Evolutionary conservation across 768 basidiomycete species (phyloP).

Genomic region (Hypholoma fasciculare): DNA sequence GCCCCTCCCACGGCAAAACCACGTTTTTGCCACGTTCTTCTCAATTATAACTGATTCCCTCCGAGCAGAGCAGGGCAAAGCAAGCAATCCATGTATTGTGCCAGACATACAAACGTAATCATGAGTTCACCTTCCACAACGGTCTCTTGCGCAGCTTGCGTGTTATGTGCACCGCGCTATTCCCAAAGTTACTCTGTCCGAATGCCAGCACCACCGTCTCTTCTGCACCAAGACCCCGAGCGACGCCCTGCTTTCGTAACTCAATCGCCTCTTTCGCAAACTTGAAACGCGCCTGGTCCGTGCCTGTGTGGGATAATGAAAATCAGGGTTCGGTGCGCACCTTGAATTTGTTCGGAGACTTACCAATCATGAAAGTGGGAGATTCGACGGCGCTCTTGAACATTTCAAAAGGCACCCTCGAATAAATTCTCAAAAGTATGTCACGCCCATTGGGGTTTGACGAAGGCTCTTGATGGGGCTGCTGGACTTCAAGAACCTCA

Average conservation of each 20-base stretch:
- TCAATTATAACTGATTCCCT: constrained; percentile 2
- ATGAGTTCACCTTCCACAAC: constrained; percentile 81
- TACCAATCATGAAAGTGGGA: constrained; percentile 78
- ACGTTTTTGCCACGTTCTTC: constrained; percentile 31
- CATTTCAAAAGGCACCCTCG: constrained; percentile 82
- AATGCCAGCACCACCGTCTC: constrained; percentile 94
- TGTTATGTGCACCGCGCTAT: constrained; percentile 83
- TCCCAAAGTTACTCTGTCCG: constrained; percentile 66
- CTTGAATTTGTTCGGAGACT: constrained; percentile 13
- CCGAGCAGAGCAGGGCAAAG: constrained; percentile 1
- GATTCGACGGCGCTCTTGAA: constrained; percentile 85
- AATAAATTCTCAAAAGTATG: constrained; percentile 71
- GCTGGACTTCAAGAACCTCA: constrained; percentile 55
- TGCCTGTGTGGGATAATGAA: constrained; percentile 45
- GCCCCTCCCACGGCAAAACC: constrained; percentile 20
- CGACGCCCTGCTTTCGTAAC: constrained; percentile 74
- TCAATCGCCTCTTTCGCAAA: constrained; percentile 92
- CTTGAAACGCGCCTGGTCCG: constrained; percentile 86
- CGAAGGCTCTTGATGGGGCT: constrained; percentile 36
- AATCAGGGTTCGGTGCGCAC: constrained; percentile 5
- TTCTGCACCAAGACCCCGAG: constrained; percentile 69
- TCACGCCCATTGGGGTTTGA: constrained; percentile 60
- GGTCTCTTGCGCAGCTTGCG: constrained; percentile 84
- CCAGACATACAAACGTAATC: constrained; percentile 20
- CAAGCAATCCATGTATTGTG: not conserved